Evolutionary conservation across 208 protist species (phyloP).

Genomic region (Leishmania amazonensis): DNA sequence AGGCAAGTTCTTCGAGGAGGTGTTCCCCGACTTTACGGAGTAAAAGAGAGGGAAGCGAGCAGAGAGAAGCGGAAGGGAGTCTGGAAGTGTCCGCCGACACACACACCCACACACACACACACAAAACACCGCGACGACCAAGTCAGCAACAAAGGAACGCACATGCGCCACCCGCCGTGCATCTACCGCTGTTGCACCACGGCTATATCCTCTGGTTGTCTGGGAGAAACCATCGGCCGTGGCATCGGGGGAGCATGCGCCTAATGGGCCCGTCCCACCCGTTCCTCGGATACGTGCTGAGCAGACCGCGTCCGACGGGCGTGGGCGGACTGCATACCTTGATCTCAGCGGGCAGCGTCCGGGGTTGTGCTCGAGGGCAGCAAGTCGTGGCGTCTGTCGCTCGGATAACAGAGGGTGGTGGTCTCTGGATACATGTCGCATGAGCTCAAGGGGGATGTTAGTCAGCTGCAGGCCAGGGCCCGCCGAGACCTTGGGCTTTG

Average conservation of each 20-base stretch:
- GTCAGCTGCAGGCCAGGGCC: background rate
- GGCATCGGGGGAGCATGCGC: no score
- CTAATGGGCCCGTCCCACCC: background rate
- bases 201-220: background rate
- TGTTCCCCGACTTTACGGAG: constrained; percentile 40
- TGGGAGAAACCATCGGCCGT: no score
- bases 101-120: no score
- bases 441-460: background rate
- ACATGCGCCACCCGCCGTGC: no score
- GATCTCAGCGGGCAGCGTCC: no score
- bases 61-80: background rate
- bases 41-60: background rate
- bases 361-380: no score
- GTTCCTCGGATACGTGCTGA: background rate
- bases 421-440: background rate
- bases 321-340: no score
- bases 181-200: background rate
- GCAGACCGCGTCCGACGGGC: no score
- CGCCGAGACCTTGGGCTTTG: background rate
- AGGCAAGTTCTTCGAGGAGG: constrained; percentile 55
- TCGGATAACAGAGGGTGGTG: background rate
- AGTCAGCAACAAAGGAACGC: no score
- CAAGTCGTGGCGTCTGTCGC: background rate
- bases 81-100: background rate
- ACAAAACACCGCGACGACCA: no score